phyloP scores from a whole-genome alignment of 2,329 filamentous ascomycete genomes.

The Monilinia aucupariae region DNA sequence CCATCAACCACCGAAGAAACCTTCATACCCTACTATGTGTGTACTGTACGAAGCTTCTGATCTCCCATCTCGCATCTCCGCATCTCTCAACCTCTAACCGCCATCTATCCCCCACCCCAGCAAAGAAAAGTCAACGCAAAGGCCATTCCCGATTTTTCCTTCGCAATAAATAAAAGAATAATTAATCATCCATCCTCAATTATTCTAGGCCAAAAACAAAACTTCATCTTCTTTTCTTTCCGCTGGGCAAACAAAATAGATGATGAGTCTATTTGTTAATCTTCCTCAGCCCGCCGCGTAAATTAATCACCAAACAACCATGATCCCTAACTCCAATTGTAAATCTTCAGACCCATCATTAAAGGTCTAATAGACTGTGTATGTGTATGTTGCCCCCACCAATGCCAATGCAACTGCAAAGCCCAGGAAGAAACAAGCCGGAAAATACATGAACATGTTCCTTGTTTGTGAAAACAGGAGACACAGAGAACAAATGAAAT shows the following conservation, averaged over 20 bases:
- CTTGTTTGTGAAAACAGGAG: background rate
- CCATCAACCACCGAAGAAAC: no score
- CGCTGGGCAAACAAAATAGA: background rate
- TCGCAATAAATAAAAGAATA: background rate
- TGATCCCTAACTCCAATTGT: background rate
- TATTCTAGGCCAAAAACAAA: background rate
- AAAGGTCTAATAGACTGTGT: background rate
- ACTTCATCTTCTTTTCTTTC: background rate
- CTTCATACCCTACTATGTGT: no score
- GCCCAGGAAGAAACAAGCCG: background rate
- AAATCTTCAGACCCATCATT: background rate
- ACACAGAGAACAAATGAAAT: background rate
- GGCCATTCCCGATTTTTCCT: background rate
- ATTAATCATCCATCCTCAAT: background rate
- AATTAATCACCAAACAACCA: background rate
- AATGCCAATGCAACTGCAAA: background rate
- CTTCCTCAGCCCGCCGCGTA: background rate
- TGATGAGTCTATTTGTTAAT: background rate
- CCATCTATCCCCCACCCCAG: background rate
- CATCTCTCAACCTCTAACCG: background rate
- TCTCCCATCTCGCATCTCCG: no score
- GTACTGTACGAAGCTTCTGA: background rate
- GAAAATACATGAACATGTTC: background rate
- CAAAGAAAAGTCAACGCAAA: background rate
- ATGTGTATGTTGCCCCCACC: background rate